phyloP scores from a whole-genome alignment of 169 alveolate genomes.

The Plasmodium knowlesi region DNA sequence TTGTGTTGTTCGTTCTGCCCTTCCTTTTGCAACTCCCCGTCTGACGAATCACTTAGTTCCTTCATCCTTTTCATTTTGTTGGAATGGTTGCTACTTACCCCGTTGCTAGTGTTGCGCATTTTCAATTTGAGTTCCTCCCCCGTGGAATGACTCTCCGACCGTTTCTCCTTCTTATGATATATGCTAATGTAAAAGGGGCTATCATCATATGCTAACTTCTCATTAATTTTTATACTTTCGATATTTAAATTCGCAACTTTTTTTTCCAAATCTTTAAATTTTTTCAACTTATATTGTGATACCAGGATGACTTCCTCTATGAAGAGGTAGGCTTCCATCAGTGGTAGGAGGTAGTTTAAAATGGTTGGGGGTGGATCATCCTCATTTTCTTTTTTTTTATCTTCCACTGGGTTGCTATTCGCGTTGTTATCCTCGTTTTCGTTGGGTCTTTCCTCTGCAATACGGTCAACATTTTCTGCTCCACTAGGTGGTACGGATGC shows the following conservation, averaged over 20 bases:
- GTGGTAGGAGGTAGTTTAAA: slow-evolving; percentile 57
- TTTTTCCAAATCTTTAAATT: slow-evolving; percentile 69
- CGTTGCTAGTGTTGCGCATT: neutral
- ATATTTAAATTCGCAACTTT: slow-evolving; percentile 54
- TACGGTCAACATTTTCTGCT: neutral
- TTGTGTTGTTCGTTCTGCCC: neutral
- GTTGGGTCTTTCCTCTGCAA: neutral
- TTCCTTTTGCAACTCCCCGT: slow-evolving; percentile 2
- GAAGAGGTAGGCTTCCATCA: slow-evolving; percentile 71
- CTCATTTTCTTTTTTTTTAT: slow-evolving; percentile 54
- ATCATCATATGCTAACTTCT: slow-evolving; percentile 60
- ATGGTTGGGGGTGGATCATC: slow-evolving; percentile 73
- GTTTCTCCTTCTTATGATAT: slow-evolving; percentile 26
- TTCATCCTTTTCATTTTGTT: slow-evolving; percentile 35
- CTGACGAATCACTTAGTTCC: neutral
- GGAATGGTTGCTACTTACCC: neutral
- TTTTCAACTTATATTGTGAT: slow-evolving; percentile 61
- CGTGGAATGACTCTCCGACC: neutral
- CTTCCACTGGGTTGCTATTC: slow-evolving; percentile 7
- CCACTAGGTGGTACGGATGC: neutral
- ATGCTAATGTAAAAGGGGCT: slow-evolving; percentile 69
- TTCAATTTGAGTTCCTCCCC: neutral
- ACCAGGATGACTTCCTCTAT: slow-evolving; percentile 71
- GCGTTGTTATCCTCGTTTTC: neutral
- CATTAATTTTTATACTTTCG: slow-evolving; percentile 64